Evolutionary conservation across 768 basidiomycete genomes (phyloP).

Genomic region (Leucocoprinus sp.): DNA sequence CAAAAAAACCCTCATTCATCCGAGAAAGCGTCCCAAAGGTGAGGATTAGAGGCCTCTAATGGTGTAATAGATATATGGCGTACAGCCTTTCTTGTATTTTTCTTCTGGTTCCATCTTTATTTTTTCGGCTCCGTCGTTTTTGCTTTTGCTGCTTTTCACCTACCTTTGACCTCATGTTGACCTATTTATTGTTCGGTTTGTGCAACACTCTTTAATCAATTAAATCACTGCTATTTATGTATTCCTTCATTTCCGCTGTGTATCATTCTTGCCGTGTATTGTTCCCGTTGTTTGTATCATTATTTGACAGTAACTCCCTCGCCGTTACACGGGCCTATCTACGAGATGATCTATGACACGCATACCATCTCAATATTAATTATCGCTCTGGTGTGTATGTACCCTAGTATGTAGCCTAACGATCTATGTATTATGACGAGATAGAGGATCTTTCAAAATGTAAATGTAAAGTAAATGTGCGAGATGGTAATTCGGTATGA

Average conservation of each 20-base stretch:
- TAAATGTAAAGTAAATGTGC: no score
- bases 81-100: neutral
- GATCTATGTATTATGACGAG: no score
- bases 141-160: neutral
- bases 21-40: neutral
- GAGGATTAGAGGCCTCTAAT: neutral
- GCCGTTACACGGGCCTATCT: no score
- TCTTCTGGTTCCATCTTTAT: neutral
- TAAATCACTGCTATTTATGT: constrained; percentile 1
- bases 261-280: neutral
- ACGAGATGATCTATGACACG: no score
- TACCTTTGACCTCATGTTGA: neutral
- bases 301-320: neutral
- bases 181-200: neutral
- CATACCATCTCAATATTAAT: no score
- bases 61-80: neutral
- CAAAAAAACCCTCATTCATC: constrained; percentile 2
- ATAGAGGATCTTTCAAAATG: no score
- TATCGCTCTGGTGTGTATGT: no score
- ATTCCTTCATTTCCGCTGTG: constrained; percentile 1
- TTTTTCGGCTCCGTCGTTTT: neutral
- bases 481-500: no score
- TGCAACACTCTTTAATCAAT: neutral
- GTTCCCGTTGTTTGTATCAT: neutral
- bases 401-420: no score